phyloP scores from a whole-genome alignment of 495 filamentous ascomycete species.

The Aspergillus baeticus region DNA sequence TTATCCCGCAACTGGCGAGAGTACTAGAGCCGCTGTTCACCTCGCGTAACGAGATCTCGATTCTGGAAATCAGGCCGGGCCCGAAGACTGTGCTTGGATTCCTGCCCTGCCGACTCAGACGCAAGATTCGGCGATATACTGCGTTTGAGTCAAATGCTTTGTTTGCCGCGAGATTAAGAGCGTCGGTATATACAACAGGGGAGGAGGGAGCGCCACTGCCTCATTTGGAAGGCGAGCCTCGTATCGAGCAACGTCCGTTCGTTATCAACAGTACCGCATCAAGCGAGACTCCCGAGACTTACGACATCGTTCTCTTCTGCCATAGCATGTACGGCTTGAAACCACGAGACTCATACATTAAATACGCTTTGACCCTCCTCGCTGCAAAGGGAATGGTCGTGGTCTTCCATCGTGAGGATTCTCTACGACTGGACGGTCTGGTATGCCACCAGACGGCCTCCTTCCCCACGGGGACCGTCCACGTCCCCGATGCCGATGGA shows the following conservation, averaged over 20 bases:
- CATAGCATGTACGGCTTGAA: constrained; percentile 66
- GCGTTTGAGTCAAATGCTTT: constrained; percentile 58
- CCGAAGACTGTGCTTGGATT: constrained; percentile 54
- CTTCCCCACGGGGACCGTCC: constrained; percentile 50
- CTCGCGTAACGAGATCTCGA: constrained; percentile 48
- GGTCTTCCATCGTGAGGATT: constrained; percentile 54
- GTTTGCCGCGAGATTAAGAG: constrained; percentile 39
- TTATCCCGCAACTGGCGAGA: constrained; percentile 54
- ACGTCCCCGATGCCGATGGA: constrained; percentile 47
- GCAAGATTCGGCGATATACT: constrained; percentile 49
- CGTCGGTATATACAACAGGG: too few species aligned
- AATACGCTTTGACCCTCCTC: constrained; percentile 53
- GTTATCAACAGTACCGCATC: constrained; percentile 25
- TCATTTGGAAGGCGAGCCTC: constrained; percentile 40
- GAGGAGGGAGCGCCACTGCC: constrained; percentile 52
- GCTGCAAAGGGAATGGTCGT: constrained; percentile 48
- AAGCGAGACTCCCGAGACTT: constrained; percentile 37
- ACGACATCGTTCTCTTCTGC: constrained; percentile 60
- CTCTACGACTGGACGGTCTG: constrained; percentile 47
- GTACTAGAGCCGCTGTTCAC: constrained; percentile 49
- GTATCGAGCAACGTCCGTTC: constrained; percentile 49
- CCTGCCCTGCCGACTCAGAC: constrained; percentile 45
- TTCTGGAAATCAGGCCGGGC: constrained; percentile 62
- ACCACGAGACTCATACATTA: too few species aligned
- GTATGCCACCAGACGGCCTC: constrained; percentile 50